Base-by-base conservation (phyloP, 768 basidiomycete species). In the Hericium erinaceus region DNA sequence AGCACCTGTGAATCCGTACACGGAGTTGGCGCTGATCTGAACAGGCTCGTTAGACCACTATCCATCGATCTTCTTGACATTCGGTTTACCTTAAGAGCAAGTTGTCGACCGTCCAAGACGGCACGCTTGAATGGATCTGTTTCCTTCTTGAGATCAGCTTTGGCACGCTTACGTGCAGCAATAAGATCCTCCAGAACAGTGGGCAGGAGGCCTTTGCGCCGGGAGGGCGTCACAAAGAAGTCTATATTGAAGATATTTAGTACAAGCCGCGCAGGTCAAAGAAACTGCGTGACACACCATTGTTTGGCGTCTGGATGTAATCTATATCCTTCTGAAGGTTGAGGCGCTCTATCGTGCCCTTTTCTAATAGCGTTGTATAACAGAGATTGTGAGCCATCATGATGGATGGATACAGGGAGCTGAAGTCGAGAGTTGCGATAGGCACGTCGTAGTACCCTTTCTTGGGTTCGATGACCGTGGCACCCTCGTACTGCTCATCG, bases 381-480 rank as follows among this genome's bases (percentile, higher is more conserved):
- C 97, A 99, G 0, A 99, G 75, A 68, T 99, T 99, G 72, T 99
- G 97, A 2, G 95, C 97, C 95, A 98, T 98, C 97, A 99, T 99
- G 73, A 99, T 98, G 0, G 97, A 98, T 3, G 97, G 97, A 71
- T 99, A 99, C 60, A 99, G 79, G 2, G 95, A 98, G 58, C 92
- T 94, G 74, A 99, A 99, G 80, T 99, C 97, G 50, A 99, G 82
- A 0, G 97, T 98, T 12, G 97, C 95, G 65, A 99, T 98, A 2
- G 97, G 97, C 0, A 85, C 82, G 67, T 97, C 92, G 68, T 98
- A 99, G 71, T 93, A 99, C 0, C 95, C 97, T 67, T 87, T 93
- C 69, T 81, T 85, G 3, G 97, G 97, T 67, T 99, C 97, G 63
- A 99, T 98, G 65, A 99, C 97, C 11, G 94, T 99, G 4, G 97